phyloP scores from a whole-genome alignment of 2,329 filamentous ascomycete species.

The Parastagonospora avenae region DNA sequence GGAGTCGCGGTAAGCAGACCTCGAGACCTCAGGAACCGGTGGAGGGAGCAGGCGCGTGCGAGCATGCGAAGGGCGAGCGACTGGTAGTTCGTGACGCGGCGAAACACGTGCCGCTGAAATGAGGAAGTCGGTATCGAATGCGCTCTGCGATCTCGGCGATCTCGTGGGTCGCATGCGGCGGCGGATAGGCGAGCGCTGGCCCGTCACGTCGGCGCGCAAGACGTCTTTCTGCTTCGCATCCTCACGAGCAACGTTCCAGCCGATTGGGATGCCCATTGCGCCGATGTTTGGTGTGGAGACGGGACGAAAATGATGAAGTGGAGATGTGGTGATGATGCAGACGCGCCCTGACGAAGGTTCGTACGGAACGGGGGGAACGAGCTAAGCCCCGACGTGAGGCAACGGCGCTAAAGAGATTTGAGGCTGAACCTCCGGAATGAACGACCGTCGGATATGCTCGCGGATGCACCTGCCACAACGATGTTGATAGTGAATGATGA shows the following conservation, averaged over 20 bases:
- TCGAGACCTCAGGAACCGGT: conserved; percentile 41
- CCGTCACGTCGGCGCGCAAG: conserved; percentile 59
- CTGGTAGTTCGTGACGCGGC: conserved; percentile 11
- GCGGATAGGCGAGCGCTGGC: conserved; percentile 63
- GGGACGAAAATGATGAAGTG: conserved; percentile 15
- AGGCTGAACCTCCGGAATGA: conserved; percentile 25
- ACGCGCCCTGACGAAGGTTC: conserved; percentile 26
- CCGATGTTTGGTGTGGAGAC: conserved; percentile 19
- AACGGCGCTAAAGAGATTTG: conserved; percentile 14
- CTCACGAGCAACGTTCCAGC: conserved; percentile 56
- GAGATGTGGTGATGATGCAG: conserved; percentile 28
- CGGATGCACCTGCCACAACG: neutral
- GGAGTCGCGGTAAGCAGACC: conserved; percentile 19
- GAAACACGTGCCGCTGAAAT: conserved; percentile 16
- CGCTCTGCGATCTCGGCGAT: conserved; percentile 24
- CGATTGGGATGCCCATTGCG: conserved; percentile 58
- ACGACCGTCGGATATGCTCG: neutral
- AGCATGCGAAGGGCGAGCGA: conserved; percentile 16
- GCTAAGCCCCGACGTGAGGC: conserved; percentile 18
- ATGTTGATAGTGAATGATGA: neutral
- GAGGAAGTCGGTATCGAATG: conserved; percentile 24
- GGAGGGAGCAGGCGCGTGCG: conserved; percentile 35
- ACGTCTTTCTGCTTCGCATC: conserved; percentile 50
- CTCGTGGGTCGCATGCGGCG: conserved; percentile 48
- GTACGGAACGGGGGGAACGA: conserved; percentile 20